Evolutionary conservation across 1,284 basidiomycete genomes (phyloP).

Genomic region (Sphaerobolus stellatus): DNA sequence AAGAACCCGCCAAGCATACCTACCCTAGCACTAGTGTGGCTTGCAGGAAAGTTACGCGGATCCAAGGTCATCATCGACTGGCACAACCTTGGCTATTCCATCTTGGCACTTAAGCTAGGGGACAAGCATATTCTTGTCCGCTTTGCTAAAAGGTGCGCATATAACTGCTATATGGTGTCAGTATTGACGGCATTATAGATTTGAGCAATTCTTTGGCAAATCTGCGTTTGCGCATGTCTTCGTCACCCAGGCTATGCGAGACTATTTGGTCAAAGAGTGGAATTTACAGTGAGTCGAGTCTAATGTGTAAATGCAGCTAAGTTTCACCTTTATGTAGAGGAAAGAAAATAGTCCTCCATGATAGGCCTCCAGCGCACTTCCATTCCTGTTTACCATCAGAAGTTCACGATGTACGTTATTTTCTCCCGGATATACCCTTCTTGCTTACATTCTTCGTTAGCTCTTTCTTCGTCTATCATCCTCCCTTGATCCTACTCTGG

Average conservation of each 20-base stretch:
- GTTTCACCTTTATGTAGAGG: conserved; percentile 53
- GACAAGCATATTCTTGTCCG: conserved; percentile 65
- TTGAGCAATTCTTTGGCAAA: conserved; percentile 78
- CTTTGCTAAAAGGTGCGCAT: conserved; percentile 70
- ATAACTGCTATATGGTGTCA: neutral
- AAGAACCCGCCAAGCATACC: conserved; percentile 98
- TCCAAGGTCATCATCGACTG: conserved; percentile 95
- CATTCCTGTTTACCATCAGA: conserved; percentile 66
- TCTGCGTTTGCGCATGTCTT: conserved; percentile 89
- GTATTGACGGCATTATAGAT: conserved; percentile 46
- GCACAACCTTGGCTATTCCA: conserved; percentile 97
- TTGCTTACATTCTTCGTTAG: neutral
- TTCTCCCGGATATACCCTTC: neutral
- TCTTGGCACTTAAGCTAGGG: conserved; percentile 83
- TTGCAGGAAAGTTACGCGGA: conserved; percentile 65
- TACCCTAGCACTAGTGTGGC: conserved; percentile 82
- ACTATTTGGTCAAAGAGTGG: conserved; percentile 74
- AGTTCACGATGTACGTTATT: conserved; percentile 62
- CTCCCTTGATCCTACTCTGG: neutral
- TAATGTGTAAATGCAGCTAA: too few relatives aligned
- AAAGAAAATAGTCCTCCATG: conserved; percentile 75
- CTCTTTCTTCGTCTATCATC: conserved; percentile 3
- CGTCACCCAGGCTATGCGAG: conserved; percentile 87
- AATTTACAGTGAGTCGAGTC: conserved; percentile 63
- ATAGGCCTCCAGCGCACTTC: conserved; percentile 84